Evolutionary conservation across 306 rosid genomes (phyloP).

Genomic region (Cercis canadensis): DNA sequence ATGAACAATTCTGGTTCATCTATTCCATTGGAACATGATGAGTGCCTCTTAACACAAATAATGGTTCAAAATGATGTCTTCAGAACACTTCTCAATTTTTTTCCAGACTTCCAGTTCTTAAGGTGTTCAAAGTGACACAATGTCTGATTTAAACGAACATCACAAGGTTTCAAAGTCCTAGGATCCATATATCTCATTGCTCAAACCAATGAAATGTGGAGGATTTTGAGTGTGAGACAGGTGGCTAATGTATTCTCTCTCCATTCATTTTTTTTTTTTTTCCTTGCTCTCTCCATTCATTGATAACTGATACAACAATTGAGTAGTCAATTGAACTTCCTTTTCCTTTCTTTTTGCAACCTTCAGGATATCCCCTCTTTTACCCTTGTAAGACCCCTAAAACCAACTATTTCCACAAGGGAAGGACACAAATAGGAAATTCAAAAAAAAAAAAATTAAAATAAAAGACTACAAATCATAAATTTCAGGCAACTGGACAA

Average conservation of each 20-base stretch:
- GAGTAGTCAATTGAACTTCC: constrained; percentile 1
- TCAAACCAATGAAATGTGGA: background rate
- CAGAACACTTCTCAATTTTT: constrained; percentile 12
- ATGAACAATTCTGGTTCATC: too few species aligned
- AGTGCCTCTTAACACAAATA: constrained; percentile 23
- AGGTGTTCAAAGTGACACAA: constrained; percentile 12
- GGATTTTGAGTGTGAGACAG: background rate
- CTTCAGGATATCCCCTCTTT: constrained; percentile 3
- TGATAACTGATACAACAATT: constrained; percentile 9
- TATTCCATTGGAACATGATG: background rate
- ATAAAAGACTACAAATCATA: background rate
- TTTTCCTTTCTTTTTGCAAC: background rate
- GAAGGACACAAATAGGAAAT: background rate
- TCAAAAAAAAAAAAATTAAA: too few species aligned
- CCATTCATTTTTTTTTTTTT: too few species aligned
- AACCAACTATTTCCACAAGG: background rate
- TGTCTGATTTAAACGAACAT: constrained; percentile 1
- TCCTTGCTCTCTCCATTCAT: background rate
- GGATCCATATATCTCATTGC: background rate
- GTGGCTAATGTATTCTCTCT: background rate
- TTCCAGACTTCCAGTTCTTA: constrained; percentile 4
- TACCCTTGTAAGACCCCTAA: background rate
- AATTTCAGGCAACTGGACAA: background rate
- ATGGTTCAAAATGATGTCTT: constrained; percentile 18
- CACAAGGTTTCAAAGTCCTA: constrained; percentile 16